Base-by-base conservation (phyloP, 768 basidiomycete genomes). In the Lactifluus rugatus region DNA sequence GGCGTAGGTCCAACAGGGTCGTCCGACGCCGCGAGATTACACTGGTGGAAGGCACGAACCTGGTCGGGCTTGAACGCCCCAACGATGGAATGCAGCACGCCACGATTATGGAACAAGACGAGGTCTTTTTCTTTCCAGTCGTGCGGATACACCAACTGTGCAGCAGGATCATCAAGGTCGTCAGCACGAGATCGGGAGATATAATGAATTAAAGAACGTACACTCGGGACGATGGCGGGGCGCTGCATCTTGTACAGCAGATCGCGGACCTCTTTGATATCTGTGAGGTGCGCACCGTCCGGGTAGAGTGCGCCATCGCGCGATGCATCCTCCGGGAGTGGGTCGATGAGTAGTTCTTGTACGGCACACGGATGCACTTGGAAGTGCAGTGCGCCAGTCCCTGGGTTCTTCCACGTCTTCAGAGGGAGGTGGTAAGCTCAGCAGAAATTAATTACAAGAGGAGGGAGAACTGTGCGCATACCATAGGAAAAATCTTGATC, bases 371-470 rank as follows among this genome's bases (percentile, higher is more conserved):
- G 92, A 68, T 95, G 93, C 4, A 95, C 93, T 68, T 97, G 82
- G 73, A 94, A 84, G 68, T 94, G 89, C 21, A 97, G 77, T 2
- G 75, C 74, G 25, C 84, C 83, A 13, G 92, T 95, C 8, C 82
- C 80, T 0, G 92, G 90, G 71, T 94, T 95, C 77, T 94, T 94
- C 93, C 93, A 95, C 7, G 86, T 69, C 86, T 92, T 62, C 47
- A 42, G 28, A 23, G 48, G 14, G 42, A 25, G 49, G 44, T 31
- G 41, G 11, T 13, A 53, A 16, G 55, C 25, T 31, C n/a, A 44
- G 19, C 28, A 31, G 50, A 21, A n/a, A n/a, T n/a, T n/a, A n/a
- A n/a, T n/a, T n/a, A n/a, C n/a, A n/a, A n/a, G n/a, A n/a, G n/a
- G 37, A 41, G n/a, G 41, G 49, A 32, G 11, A 23, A 16, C 48